Conservation (phyloP, 495 filamentous ascomycete species). For the Chaetomium fimeti region DNA sequence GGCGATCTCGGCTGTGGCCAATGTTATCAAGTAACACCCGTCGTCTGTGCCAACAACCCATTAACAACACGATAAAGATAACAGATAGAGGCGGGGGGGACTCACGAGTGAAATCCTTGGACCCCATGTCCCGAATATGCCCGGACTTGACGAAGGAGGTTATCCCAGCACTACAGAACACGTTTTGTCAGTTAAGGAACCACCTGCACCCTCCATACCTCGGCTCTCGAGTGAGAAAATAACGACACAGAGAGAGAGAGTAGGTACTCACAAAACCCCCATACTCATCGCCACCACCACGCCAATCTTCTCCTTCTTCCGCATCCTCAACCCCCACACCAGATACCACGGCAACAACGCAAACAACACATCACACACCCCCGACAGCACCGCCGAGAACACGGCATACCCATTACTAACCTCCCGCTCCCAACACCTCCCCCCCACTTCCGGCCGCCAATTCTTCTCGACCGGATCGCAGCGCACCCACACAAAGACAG, state of each 20-base stretch:
- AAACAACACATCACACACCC: conserved; percentile 32
- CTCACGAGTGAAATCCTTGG: conserved; percentile 32
- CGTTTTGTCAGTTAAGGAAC: no score
- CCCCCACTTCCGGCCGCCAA: conserved; percentile 22
- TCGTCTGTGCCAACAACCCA: conserved; percentile 20
- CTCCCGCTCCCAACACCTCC: conserved; percentile 30
- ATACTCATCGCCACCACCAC: conserved; percentile 37
- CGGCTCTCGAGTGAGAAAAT: neutral
- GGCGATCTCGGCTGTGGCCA: conserved; percentile 32
- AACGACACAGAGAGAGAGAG: no score
- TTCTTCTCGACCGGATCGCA: conserved; percentile 31
- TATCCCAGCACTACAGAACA: conserved; percentile 24
- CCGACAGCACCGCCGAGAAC: conserved; percentile 28
- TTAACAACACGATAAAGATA: neutral
- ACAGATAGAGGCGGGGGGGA: neutral
- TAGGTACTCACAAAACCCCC: conserved; percentile 34
- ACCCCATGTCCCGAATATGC: conserved; percentile 20
- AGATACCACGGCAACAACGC: conserved; percentile 35
- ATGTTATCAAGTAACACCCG: conserved; percentile 29
- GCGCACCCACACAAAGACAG: conserved; percentile 29
- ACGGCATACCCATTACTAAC: conserved; percentile 15
- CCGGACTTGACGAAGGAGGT: conserved; percentile 32
- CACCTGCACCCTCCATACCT: no score
- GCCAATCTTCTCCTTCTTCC: conserved; percentile 35
- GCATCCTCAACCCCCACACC: conserved; percentile 30